Base-by-base conservation (phyloP, 352 stramenopile species). In the Phytophthora aleatoria region DNA sequence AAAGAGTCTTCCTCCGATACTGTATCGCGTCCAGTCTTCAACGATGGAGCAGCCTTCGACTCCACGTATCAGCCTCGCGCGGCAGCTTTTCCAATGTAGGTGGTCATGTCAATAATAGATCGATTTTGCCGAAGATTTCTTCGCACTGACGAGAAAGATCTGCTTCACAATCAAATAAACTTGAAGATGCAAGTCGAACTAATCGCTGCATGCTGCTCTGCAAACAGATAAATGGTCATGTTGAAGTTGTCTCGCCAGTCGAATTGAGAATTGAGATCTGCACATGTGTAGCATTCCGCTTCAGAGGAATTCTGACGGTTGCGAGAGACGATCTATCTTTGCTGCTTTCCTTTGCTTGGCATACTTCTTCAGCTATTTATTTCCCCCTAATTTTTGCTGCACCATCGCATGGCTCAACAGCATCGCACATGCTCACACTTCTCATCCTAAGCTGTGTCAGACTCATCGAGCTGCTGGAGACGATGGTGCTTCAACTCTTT, bases 401-500 rank as follows among this genome's bases (percentile, higher is more conserved):
- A 33, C 13, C 26, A 41, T 61, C 44, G 36, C 38, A 63, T 49
- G 16, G 10, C 11, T 5, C 30, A 9, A 54, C 16, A n/a, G 27
- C 27, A 45, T 53, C 26, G n/a, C 35, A 48, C 48, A 54, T 57
- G 27, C 45, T 48, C 45, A 16, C 24, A 44, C 44, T 61, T 58
- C 24, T 51, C 36, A 9, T 68, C 10, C 50, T 31, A 24, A 27
- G 16, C 38, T 49, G 16, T 50, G 47, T 38, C 31, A n/a, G 49
- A 50, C 31, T 45, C n/a, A 50, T 6, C 35, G 20, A 49, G 13
- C 38, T 8, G 6, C 38, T 24, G 10, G 20, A 61, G 8, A 52
- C 20, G 7, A 75, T 69, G 58, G 83, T 88, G 73, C 79, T 94
- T 13, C 81, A 91, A 51, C 47, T 91, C 16, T 89, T 91, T 24